Evolutionary conservation across 768 basidiomycete genomes (phyloP).

Genomic region (Naganishia randhawae): DNA sequence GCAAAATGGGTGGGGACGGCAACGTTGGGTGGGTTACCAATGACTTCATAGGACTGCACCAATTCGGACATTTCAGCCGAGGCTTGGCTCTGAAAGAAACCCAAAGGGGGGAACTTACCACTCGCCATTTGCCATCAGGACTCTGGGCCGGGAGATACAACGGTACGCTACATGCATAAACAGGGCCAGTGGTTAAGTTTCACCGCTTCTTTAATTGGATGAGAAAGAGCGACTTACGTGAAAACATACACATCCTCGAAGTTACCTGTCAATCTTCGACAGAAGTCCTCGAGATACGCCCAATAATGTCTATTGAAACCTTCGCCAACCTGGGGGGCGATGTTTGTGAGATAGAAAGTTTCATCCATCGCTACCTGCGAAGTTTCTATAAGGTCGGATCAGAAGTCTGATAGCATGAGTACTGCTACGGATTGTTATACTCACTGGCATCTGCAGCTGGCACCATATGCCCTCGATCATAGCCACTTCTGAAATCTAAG

Average conservation of each 20-base stretch:
- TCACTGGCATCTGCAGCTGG: constrained; percentile 86
- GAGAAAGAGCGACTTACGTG: constrained; percentile 55
- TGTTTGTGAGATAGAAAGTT: constrained; percentile 90
- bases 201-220: neutral
- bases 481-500: constrained; percentile 75
- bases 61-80: neutral
- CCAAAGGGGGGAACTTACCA: constrained; percentile 59
- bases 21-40: constrained; percentile 83
- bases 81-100: neutral
- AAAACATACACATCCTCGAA: constrained; percentile 97
- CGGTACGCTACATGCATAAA: constrained; percentile 58
- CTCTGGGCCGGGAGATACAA: constrained; percentile 86
- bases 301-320: constrained; percentile 99
- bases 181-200: neutral
- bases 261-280: constrained; percentile 74
- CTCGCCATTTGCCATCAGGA: constrained; percentile 87
- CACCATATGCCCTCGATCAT: constrained; percentile 97
- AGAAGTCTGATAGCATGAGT: neutral
- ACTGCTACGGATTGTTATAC: neutral
- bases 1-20: constrained; percentile 97
- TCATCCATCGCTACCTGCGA: constrained; percentile 84
- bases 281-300: constrained; percentile 96
- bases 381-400: neutral
- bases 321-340: constrained; percentile 94
- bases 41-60: constrained; percentile 81